These are phyloP conservation scores for Cryomyces minteri DNA, from an alignment of 495 filamentous ascomycete genomes.

Conservation along the genomic window DNA sequence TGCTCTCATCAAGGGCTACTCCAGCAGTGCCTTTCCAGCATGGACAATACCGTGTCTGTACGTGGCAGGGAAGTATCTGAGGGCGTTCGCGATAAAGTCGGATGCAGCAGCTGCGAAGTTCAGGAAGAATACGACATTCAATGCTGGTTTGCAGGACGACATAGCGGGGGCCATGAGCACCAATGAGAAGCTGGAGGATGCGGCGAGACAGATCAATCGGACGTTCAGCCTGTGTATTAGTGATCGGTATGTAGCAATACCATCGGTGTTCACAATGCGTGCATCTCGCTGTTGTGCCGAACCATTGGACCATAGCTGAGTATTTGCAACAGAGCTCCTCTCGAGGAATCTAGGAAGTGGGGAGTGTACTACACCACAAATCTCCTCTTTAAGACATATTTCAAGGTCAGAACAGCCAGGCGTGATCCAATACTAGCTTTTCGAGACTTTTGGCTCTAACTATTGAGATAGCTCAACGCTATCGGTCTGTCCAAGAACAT, in stretches of 20 bases:
- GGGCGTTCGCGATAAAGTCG: slow-evolving; percentile 75
- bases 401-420: slow-evolving; percentile 36
- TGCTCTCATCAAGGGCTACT: slow-evolving; percentile 55
- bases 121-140: slow-evolving; percentile 24
- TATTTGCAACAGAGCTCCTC: slow-evolving; percentile 40
- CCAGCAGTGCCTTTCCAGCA: slow-evolving; percentile 44
- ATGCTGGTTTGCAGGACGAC: slow-evolving; percentile 51
- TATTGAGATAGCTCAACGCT: slow-evolving; percentile 43
- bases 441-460: neutral
- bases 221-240: slow-evolving; percentile 77
- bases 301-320: slow-evolving; percentile 6
- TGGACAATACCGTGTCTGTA: slow-evolving; percentile 89
- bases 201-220: slow-evolving; percentile 67
- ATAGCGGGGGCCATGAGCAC: slow-evolving; percentile 49
- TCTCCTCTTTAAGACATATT: slow-evolving; percentile 93
- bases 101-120: slow-evolving; percentile 40
- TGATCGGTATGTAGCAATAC: slow-evolving; percentile 47
- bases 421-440: neutral
- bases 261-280: neutral
- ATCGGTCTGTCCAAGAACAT: slow-evolving; percentile 83
- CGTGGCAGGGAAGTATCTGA: slow-evolving; percentile 59
- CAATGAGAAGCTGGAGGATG: slow-evolving; percentile 72
- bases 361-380: slow-evolving; percentile 86
- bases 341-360: slow-evolving; percentile 92
- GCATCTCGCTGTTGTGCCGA: neutral